Evolutionary conservation across 441 rosid species (phyloP), one percentile per base, ranked within the genome.

Genomic region (Populus hybrid): DNA sequence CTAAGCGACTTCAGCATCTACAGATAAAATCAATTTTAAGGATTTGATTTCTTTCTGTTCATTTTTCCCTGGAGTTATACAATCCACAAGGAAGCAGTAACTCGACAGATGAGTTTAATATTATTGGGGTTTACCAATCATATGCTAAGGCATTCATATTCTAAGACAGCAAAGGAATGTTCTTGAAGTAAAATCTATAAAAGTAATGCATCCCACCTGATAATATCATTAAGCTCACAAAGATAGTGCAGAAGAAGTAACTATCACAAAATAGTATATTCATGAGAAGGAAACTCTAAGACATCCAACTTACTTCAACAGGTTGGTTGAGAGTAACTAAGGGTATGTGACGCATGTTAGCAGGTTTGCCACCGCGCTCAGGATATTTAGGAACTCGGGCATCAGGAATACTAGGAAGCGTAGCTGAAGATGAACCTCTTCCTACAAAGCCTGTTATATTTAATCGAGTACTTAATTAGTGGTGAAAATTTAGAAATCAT

Each of bases 271-370:
- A 33, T 21, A 40, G 2, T 9, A 53, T 28, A 23, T 28, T 18
- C 14, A 40, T 14, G 18, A n/a, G 6, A 45, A 33, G 29, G 9
- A 24, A 64, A 73, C 8, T 35, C 38, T 12, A 33, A 6, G 53
- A 67, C 6, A 53, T 5, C 28, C 9, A 4, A 26, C 77, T 77
- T 69, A 81, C 83, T 81, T 81, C 78, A 50, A 70, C 36, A 16
- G n/a, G 38, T 69, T 42, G 63, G 75, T 50, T 70, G 64, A 23
- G 50, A 77, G 73, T 35, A 73, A 40, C 42, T 28, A 35, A 73
- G 21, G 69, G 78, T 35, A 63, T 21, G 53, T 53, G 68, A 35
- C 20, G 72, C 45, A 21, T 5, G 35, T 20, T 53, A 69, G 50
- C 72, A 64, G 69, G 73, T 67, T 73, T 69, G 21, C 69, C 50